Base-by-base conservation (phyloP, 371 early-diverging fungal species). In the Umbelopsis sp. region DNA sequence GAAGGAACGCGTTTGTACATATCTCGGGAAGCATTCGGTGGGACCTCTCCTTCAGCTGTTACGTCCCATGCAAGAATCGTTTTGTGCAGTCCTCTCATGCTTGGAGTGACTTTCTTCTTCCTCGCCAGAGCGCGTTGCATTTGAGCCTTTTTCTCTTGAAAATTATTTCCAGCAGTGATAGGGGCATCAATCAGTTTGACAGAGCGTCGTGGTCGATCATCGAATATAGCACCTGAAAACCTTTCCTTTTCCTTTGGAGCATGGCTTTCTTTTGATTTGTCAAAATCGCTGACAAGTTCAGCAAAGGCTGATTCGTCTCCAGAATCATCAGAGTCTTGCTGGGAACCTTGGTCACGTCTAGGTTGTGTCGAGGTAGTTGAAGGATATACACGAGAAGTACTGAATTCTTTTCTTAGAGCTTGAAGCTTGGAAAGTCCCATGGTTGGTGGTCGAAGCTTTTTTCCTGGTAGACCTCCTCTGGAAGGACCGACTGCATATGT, bases 1-100 rank as follows among this genome's bases (percentile, higher is more conserved):
- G 87, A 76, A 0, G 91, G 89, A 3, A 97, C 85, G 3, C 50
- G 18, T 7, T 67, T 77, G 24, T 80, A 80, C 38, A 69, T 72
- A 38, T 51, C 65, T 14, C 24, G 63, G 2, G 53, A 52, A 0
- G 71, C 52, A 37, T 76, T 71, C 0, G 86, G 87, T 4, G 87
- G 87, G 0, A 78, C 68, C 41, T 89, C 86, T 8, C 82, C 73
- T 7, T 69, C 65, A 0, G 71, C 69, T 4, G 79, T 76, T 0
- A 84, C 70, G n/a, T 86, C 83, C 89, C 89, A 89, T 8, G 82
- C 76, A 0, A 89, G 68, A 18, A 89, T 73, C 8, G 77, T 68
- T 44, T 86, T 85, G 71, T 77, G 84, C 25, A 89, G 46, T 0
- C 71, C 72, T 18, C 81, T 76, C 32, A 88, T 71, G 20, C 78